Base-by-base conservation (phyloP, 1,284 basidiomycete species). In the Vanrija pseudolonga region DNA sequence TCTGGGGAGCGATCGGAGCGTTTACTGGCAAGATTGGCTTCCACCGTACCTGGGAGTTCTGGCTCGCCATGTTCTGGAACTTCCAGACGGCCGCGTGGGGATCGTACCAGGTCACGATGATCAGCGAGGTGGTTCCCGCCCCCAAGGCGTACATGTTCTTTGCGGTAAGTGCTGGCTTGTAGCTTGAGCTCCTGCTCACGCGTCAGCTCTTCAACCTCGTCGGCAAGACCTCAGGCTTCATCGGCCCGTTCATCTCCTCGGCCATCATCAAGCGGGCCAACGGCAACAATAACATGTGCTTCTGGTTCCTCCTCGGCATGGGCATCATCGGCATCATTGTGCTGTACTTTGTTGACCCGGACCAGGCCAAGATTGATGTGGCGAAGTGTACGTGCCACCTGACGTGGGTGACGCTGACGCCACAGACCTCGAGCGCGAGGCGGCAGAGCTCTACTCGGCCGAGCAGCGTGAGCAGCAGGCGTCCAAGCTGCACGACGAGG, bases 161-260 rank as follows among this genome's bases (percentile, higher is more conserved):
- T 40, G 51, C 51, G 15, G 32, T 32, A 12, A 15, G 32, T 15
- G 12, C 4, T 12, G 4, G 9, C 12, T 12, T 32, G 32, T 32
- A 12, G 14, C 32, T 32, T 26, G 11, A 11, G 26, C 26, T 26
- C 7, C 11, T 7, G 26, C 26, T 26, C 7, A 26, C 26, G 11
- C 11, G 8, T 4, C 32, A 32, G 32, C 41, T 28, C 19, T 24
- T 37, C 18, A 20, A 24, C n/a, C 11, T 20, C 11, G 48, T 40
- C 22, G 19, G n/a, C 4, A 38, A 45, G 23, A 45, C 50, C 22
- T 38, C 37, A 1, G 19, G 20, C 20, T 50, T 57, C 46, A 40
- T 46, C 37, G 52, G 58, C 17, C 58, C 58, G 15, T 56, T 60
- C 41, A 53, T 60, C 38, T 53, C 58, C 11, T 53, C 58, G 6